phyloP scores from a whole-genome alignment of 2,329 filamentous ascomycete genomes.

The Exutisphaerella laricina region DNA sequence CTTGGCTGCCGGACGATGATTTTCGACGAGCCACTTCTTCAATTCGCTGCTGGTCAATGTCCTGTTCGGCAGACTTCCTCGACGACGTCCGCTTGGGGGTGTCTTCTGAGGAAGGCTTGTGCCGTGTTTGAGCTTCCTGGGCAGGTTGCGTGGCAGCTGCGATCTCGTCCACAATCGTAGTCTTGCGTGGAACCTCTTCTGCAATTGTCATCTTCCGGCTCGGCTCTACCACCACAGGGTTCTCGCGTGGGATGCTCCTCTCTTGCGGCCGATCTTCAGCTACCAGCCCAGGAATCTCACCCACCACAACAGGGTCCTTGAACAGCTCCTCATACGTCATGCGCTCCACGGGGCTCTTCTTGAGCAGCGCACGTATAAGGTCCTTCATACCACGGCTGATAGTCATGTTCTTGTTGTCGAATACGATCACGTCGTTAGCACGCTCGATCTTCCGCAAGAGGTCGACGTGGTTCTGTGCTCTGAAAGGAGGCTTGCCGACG shows the following conservation, averaged over 20 bases:
- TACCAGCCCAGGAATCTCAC: constrained; percentile 31
- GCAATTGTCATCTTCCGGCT: constrained; percentile 27
- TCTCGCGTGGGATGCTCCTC: constrained; percentile 13
- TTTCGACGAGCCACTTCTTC: constrained; percentile 24
- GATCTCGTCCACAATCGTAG: constrained; percentile 13
- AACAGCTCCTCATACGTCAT: constrained; percentile 87
- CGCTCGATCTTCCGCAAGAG: constrained; percentile 86
- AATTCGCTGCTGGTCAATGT: constrained; percentile 16
- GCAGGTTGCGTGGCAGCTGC: constrained; percentile 15
- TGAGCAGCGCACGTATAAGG: constrained; percentile 73
- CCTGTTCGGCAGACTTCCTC: constrained; percentile 26
- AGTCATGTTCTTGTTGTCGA: constrained; percentile 43
- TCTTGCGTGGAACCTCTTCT: neutral
- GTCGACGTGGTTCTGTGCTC: constrained; percentile 91
- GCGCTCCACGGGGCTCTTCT: constrained; percentile 77
- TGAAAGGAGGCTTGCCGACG: constrained; percentile 81
- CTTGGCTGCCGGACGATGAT: constrained; percentile 20
- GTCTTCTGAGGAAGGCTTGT: constrained; percentile 21
- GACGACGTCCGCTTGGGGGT: constrained; percentile 11
- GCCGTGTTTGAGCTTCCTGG: constrained; percentile 16
- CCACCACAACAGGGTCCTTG: constrained; percentile 45
- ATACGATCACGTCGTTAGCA: constrained; percentile 77
- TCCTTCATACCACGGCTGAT: constrained; percentile 72
- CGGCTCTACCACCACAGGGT: constrained; percentile 28
- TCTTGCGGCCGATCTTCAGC: constrained; percentile 30